Evolutionary conservation across 371 early-diverging fungal species (phyloP), one percentile per base, ranked within the genome.

Genomic region (Mycotypha africana): DNA sequence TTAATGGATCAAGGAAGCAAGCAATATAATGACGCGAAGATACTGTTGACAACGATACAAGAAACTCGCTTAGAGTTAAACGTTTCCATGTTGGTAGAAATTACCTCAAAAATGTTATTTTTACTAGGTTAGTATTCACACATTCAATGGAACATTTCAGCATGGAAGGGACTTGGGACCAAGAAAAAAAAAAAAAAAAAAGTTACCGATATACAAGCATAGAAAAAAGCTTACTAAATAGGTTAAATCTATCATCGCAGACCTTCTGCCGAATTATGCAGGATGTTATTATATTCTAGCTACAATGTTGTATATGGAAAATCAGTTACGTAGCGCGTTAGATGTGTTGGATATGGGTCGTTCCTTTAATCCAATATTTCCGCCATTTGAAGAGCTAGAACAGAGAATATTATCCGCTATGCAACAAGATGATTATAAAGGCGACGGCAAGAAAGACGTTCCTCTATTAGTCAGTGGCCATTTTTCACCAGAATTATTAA

Each of bases 211-310:
- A 12, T 43, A n/a, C 15, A 33, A 6, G n/a, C 34, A 9, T 33
- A 33, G 4, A 5, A n/a, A n/a, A n/a, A n/a, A n/a, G n/a, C n/a
- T n/a, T n/a, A n/a, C n/a, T n/a, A n/a, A n/a, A n/a, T n/a, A n/a
- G n/a, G n/a, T n/a, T n/a, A n/a, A n/a, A n/a, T n/a, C n/a, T n/a
- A n/a, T n/a, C n/a, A n/a, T n/a, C n/a, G n/a, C n/a, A n/a, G n/a
- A n/a, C n/a, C n/a, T n/a, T n/a, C n/a, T n/a, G n/a, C 81, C 81
- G 24, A 62, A 52, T 3, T 65, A 78, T 56, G 77, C 75, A 31
- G 81, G 77, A 31, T 76, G 76, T 40, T 81, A 81, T 50, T 70
- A 76, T 52, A 51, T 81, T 19, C 56, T 81, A 21, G 72, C 66
- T 15, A 75, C 73, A 42, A 65, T 78, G 14, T 54, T 78, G 11